Base-by-base conservation (phyloP, 441 rosid genomes). In the Omphalea diandra region DNA sequence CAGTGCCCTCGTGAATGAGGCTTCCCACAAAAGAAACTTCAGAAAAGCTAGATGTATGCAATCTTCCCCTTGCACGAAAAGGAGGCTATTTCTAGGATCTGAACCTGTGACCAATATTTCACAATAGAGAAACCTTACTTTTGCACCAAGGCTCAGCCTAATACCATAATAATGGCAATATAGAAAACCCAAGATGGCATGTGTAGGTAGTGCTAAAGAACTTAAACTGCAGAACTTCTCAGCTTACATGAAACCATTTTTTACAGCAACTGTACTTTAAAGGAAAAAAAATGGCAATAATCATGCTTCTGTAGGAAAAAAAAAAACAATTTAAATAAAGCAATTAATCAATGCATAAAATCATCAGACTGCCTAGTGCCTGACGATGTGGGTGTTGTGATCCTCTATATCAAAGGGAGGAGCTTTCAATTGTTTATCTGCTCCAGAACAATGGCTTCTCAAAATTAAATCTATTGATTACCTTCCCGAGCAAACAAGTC, bases 401-500 rank as follows among this genome's bases (percentile, higher is more conserved):
- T 52, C 70, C 69, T 66, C 47, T 20, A 15, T 14, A 40, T 33
- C 22, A 14, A 52, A 35, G 8, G 27, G 33, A 35, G 33, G 57
- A 52, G 22, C 24, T 50, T 66, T 11, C 69, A 32, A 18, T 14
- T 29, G 9, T 56, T 56, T 15, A 12, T 20, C 18, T 20, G 31
- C 43, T 36, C 24, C 35, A 3, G 27, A 12, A 47, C 14, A 33
- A 57, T n/a, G 4, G 54, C 9, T 44, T 32, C 47, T 54, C 49
- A 18, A 8, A 20, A 53, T 49, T 63, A 26, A 70, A 33, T 8
- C 24, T 31, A 31, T 3, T 24, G 11, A 43, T 18, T 81, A 91
- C 96, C 96, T 85, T 89, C 92, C 4, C 90, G 96, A 1, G 82
- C 67, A 74, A 91, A 88, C 75, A 89, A 82, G 77, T 88, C 94